Percentiles rank a stretch among this genome's conserved stretches.
phyloP scores from a whole-genome alignment of 75 land plant species.

The Pinus albicaulis region DNA sequence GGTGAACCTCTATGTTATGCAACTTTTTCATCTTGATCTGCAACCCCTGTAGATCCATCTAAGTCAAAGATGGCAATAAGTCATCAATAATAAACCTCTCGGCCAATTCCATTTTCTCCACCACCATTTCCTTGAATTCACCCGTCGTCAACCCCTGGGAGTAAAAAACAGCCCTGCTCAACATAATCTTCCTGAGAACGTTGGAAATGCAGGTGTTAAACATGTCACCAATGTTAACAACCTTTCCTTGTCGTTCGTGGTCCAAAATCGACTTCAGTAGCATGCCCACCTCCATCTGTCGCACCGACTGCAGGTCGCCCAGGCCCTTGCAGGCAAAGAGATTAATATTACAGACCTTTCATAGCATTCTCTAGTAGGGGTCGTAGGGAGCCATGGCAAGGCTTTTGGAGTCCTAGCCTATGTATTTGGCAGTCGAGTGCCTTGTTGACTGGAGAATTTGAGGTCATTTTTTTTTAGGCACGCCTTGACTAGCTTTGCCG shows the following conservation, averaged over 20 bases:
- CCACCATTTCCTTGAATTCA: constrained; percentile 49
- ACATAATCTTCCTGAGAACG: constrained; percentile 10
- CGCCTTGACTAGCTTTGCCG: no score
- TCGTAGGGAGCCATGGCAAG: no score
- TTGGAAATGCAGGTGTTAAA: constrained; percentile 36
- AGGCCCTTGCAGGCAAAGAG: constrained; percentile 65
- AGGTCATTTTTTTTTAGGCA: no score
- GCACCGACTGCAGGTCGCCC: constrained; percentile 41
- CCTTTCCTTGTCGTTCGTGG: background rate
- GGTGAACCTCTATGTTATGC: no score
- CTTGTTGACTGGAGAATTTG: no score
- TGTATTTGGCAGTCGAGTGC: no score
- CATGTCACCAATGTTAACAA: constrained; percentile 19
- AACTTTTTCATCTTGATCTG: no score
- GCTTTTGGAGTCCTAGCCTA: no score
- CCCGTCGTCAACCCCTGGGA: constrained; percentile 5
- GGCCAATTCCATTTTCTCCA: constrained; percentile 39
- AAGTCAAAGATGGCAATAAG: no score
- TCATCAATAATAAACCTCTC: constrained; percentile 18
- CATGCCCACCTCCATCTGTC: constrained; percentile 27
- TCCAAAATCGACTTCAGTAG: constrained; percentile 11
- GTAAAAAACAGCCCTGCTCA: constrained; percentile 35
- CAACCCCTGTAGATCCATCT: no score
- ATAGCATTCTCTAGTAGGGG: no score
- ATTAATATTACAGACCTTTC: constrained; percentile 11